phyloP scores from a whole-genome alignment of 176 grass and related monocot species.

The Paspalum notatum region DNA sequence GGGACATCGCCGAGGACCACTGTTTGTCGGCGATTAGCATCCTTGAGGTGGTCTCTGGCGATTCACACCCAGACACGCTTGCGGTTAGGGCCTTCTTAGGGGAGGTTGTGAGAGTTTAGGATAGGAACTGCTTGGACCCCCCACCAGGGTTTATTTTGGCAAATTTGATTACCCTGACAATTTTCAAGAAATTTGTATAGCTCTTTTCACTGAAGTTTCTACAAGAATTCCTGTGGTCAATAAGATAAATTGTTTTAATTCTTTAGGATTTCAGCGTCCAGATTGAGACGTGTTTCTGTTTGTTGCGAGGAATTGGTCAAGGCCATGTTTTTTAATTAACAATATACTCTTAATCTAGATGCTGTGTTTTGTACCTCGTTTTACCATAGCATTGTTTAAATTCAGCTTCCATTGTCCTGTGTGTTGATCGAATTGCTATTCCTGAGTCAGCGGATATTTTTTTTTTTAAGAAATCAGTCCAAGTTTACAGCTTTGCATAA shows the following conservation, averaged over 20 bases:
- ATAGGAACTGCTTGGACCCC: not conserved
- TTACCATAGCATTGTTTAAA: not conserved
- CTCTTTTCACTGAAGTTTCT: not conserved
- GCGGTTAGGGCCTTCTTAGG: slow-evolving; percentile 30
- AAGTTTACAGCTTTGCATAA: not conserved
- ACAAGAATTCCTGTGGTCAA: not conserved
- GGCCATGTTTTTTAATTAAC: not conserved
- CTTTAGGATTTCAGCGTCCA: not conserved
- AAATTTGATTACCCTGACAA: not conserved
- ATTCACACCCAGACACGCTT: slow-evolving; percentile 50
- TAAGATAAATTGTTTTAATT: not conserved
- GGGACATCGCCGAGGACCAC: slow-evolving; percentile 47
- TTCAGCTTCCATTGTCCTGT: not conserved
- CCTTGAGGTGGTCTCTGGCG: slow-evolving; percentile 56
- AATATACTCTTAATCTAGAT: not conserved
- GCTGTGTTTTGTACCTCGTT: not conserved
- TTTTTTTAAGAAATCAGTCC: not conserved
- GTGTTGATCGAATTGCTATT: not conserved
- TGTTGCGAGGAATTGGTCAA: not conserved
- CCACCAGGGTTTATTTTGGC: not conserved
- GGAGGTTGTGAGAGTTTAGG: not conserved
- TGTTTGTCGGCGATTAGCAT: slow-evolving; percentile 52
- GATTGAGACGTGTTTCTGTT: not conserved
- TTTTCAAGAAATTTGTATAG: not conserved
- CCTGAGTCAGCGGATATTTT: not conserved